Conservation (phyloP, 306 rosid genomes). For the Astragalus glycyphyllos region DNA sequence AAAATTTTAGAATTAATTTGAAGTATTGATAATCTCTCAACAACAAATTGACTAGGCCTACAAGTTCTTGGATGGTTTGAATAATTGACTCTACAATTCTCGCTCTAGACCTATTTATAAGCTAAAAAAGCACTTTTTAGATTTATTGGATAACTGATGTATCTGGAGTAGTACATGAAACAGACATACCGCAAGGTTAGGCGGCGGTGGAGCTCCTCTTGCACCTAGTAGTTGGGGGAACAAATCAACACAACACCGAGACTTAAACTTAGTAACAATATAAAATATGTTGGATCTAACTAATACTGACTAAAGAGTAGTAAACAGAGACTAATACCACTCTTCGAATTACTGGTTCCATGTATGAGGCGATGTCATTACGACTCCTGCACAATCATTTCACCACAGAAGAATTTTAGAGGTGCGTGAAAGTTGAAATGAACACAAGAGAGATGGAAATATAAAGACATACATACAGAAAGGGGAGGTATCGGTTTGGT, state of each 20-base stretch:
- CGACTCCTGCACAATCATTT: conserved; percentile 40
- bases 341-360: conserved; percentile 28
- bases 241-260: background rate
- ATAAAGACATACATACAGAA: background rate
- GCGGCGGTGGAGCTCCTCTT: conserved; percentile 28
- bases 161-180: background rate
- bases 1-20: no score
- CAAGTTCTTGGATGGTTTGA: no score
- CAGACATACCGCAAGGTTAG: conserved; percentile 42
- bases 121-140: no score
- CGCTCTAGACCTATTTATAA: no score
- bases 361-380: background rate
- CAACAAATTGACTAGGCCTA: no score
- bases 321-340: conserved; percentile 43
- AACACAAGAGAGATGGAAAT: background rate
- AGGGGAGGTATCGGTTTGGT: background rate
- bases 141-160: no score
- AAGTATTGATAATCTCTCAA: no score
- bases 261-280: no score
- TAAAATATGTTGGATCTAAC: no score
- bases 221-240: conserved; percentile 41
- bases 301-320: no score
- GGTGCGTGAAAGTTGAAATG: background rate
- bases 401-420: background rate
- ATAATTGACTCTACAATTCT: background rate